Evolutionary conservation across 495 filamentous ascomycete species (phyloP), one percentile per base, ranked within the genome.

Genomic region (Glutinoglossum americanum): DNA sequence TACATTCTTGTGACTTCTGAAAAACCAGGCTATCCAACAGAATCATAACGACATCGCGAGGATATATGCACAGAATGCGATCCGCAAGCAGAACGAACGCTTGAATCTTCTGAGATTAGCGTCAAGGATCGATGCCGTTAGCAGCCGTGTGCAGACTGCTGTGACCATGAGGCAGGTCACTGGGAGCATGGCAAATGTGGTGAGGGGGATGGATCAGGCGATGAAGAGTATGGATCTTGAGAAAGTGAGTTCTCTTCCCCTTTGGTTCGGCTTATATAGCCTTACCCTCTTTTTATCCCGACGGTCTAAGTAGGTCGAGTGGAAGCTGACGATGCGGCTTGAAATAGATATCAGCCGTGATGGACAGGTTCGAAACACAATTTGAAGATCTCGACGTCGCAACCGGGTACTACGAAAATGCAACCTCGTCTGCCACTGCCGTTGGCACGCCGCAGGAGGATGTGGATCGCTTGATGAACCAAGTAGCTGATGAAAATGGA

Each of bases 301-400:
- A 3, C 10, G 8, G 26, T 45, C 17, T 5, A 13, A 17, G 15
- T 41, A 21, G 41, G 15, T 13, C 2, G 41, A 45, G 41, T 21
- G 17, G 5, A 41, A 21, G 19, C n/a, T 45, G n/a, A 21, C 19
- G 3, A 45, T 21, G n/a, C 5, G 13, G 13, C 9, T 19, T 4
- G 35, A 11, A 26, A 21, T 54, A 78, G 72, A 80, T 80, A 57
- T 78, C 75, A 25, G 73, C 73, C 32, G 61, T 68, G 54, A 87
- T 90, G 73, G 85, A 89, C 64, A 80, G 81, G 63, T 89, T 87
- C 73, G 82, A 87, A 67, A 74, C 76, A 48, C 85, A 90, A 68
- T 88, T 87, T 71, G 85, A 89, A 63, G 84, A 89, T 62, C 79
- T 89, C 58, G 85, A 87, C 66, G 84, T 89, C 62, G 79, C 77